A percentile compares a stretch with the other conserved stretches of the same genome.
Evolutionary conservation across 768 basidiomycete species (phyloP).

Genomic region (Podaxis sp.): DNA sequence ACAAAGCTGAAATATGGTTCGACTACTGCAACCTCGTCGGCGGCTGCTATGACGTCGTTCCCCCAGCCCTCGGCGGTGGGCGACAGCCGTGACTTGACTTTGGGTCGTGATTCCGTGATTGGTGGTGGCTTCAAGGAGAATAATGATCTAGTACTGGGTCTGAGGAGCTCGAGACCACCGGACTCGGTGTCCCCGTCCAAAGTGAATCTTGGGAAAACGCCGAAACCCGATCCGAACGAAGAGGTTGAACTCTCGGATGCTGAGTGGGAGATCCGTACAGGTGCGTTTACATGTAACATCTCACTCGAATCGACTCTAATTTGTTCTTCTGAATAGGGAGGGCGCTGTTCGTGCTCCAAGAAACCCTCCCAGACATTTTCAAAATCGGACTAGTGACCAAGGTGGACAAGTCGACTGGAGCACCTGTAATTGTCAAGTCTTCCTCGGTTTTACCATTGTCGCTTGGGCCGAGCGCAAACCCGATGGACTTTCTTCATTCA

Average conservation of each 20-base stretch:
- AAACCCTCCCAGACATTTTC: conserved; percentile 76
- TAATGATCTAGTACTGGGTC: conserved; percentile 3
- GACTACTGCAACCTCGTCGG: neutral
- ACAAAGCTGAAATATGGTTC: neutral
- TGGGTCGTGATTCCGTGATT: neutral
- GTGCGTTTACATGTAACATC: conserved; percentile 32
- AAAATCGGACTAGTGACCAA: conserved; percentile 59
- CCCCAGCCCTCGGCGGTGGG: neutral
- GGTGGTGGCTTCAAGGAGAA: neutral
- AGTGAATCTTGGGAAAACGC: neutral
- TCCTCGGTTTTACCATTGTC: conserved; percentile 8
- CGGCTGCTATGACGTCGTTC: conserved; percentile 2
- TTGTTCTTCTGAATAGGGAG: conserved; percentile 46
- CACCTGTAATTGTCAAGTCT: conserved; percentile 22
- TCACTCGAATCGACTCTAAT: neutral
- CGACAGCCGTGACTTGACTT: neutral
- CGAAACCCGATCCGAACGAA: conserved; percentile 1
- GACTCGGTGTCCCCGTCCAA: conserved; percentile 5
- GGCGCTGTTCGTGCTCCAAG: conserved; percentile 64
- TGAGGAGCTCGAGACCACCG: conserved; percentile 13
- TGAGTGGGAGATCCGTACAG: conserved; percentile 80
- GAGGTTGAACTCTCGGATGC: conserved; percentile 52
- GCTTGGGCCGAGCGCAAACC: conserved; percentile 21
- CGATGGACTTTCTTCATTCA: conserved; percentile 23
- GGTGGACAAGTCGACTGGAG: conserved; percentile 46